These are phyloP conservation scores for Albophoma yamanashiensis DNA, from an alignment of 2,329 filamentous ascomycete genomes.

Conservation along the genomic window DNA sequence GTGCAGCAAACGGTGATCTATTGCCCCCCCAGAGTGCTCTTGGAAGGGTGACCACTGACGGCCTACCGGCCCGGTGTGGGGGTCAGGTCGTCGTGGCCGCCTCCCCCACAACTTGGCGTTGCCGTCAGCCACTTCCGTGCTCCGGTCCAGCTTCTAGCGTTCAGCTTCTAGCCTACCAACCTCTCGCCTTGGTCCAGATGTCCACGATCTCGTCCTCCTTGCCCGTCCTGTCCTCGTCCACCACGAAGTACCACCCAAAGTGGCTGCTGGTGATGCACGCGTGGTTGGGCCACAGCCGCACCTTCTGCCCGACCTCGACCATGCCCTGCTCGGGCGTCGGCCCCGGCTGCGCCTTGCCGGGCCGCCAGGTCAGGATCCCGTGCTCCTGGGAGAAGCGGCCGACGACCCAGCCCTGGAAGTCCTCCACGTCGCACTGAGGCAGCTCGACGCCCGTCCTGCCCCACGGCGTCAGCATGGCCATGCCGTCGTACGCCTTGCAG, in stretches of 20 bases:
- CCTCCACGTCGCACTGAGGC: conserved; percentile 18
- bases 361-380: conserved; percentile 53
- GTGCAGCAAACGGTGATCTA: background rate
- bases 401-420: conserved; percentile 52
- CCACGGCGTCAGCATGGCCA: conserved; percentile 59
- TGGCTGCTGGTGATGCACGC: conserved; percentile 65
- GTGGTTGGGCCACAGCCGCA: conserved; percentile 72
- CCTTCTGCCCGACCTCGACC: conserved; percentile 48
- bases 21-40: background rate
- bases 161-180: conserved; percentile 9
- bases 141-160: background rate
- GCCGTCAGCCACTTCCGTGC: background rate
- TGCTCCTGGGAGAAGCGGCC: conserved; percentile 69
- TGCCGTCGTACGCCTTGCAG: conserved; percentile 60
- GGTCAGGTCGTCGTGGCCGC: background rate
- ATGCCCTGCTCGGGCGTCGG: conserved; percentile 19
- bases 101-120: background rate
- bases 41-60: background rate
- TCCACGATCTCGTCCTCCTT: conserved; percentile 56
- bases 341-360: conserved; percentile 17
- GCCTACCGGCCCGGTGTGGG: background rate
- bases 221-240: conserved; percentile 49
- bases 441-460: conserved; percentile 16
- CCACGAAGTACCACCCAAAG: conserved; percentile 63
- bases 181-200: conserved; percentile 44